phyloP scores from a whole-genome alignment of 2,329 filamentous ascomycete genomes.

The Pseudogymnoascus sp. region DNA sequence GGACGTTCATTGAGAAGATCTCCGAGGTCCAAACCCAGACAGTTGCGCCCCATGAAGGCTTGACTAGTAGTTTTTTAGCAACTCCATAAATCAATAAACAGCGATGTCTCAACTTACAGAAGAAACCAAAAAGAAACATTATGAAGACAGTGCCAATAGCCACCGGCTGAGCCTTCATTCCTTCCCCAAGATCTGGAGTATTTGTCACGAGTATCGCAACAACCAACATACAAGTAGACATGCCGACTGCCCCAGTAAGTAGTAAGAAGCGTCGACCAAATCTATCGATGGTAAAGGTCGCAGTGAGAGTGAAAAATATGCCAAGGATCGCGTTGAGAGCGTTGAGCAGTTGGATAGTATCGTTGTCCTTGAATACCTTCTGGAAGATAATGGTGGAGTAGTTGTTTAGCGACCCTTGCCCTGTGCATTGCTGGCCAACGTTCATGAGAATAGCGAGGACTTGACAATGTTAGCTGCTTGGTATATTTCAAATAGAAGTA shows the following conservation, averaged over 20 bases:
- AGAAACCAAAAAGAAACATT: slow-evolving; percentile 21
- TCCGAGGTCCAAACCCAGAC: slow-evolving; percentile 27
- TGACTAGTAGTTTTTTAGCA: not conserved
- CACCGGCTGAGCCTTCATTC: slow-evolving; percentile 40
- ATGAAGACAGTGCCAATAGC: slow-evolving; percentile 27
- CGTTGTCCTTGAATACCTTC: slow-evolving; percentile 41
- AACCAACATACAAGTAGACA: slow-evolving; percentile 47
- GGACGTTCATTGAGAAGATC: slow-evolving; percentile 28
- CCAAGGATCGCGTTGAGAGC: slow-evolving; percentile 47
- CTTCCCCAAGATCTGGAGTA: slow-evolving; percentile 34
- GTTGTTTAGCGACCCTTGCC: slow-evolving; percentile 46
- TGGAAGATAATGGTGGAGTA: slow-evolving; percentile 48
- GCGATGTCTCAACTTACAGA: slow-evolving; percentile 14
- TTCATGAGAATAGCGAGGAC: slow-evolving; percentile 43
- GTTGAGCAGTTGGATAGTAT: slow-evolving; percentile 45
- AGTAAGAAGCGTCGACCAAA: slow-evolving; percentile 46
- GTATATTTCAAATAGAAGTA: not conserved
- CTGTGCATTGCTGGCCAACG: slow-evolving; percentile 46
- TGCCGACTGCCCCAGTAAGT: slow-evolving; percentile 43
- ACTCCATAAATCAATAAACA: not conserved
- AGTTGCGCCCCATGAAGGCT: slow-evolving; percentile 21
- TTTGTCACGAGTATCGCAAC: slow-evolving; percentile 43
- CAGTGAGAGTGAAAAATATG: slow-evolving; percentile 47
- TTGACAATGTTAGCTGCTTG: not conserved
- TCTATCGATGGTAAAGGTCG: slow-evolving; percentile 46